phyloP scores from a whole-genome alignment of 1,284 basidiomycete genomes.

The Abortiporus biennis region DNA sequence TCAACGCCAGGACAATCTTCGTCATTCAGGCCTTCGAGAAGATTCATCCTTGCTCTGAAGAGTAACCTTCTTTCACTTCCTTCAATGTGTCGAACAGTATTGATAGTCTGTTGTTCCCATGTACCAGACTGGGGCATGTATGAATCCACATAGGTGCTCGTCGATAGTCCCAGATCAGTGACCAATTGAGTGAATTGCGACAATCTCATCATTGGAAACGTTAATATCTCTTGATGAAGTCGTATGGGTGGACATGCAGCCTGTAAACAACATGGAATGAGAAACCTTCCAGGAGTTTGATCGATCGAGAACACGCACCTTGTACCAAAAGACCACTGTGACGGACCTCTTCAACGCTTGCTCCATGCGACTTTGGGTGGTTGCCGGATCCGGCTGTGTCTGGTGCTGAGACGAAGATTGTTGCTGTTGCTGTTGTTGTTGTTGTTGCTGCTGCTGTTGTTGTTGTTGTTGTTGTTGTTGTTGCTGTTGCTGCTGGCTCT shows the following conservation, averaged over 20 bases:
- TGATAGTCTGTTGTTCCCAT: slow-evolving; percentile 50
- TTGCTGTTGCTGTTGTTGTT: slow-evolving; percentile 1
- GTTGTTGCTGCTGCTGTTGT: slow-evolving; percentile 7
- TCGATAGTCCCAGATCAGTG: slow-evolving; percentile 42
- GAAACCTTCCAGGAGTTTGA: slow-evolving; percentile 13
- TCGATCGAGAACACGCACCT: slow-evolving; percentile 33
- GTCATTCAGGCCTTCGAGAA: slow-evolving; percentile 50
- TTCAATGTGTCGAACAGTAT: slow-evolving; percentile 35
- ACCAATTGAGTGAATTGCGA: slow-evolving; percentile 44
- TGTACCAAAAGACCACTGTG: slow-evolving; percentile 65
- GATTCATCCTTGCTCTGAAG: slow-evolving; percentile 50
- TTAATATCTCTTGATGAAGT: slow-evolving; percentile 49
- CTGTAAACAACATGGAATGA: slow-evolving; percentile 29
- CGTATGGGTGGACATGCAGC: slow-evolving; percentile 53
- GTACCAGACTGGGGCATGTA: slow-evolving; percentile 46
- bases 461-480: slow-evolving; percentile 6
- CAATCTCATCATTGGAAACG: slow-evolving; percentile 61
- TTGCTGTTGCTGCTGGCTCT: slow-evolving; percentile 8
- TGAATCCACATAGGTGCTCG: slow-evolving; percentile 50
- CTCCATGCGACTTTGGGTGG: slow-evolving; percentile 18
- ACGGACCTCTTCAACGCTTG: slow-evolving; percentile 35
- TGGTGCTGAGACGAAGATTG: too few species aligned
- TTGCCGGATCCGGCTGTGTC: slow-evolving; percentile 7
- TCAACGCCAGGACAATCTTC: slow-evolving; percentile 48
- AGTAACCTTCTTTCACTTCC: slow-evolving; percentile 46